Conservation (phyloP, 345 rosid species). For the Citrus reticulata region DNA sequence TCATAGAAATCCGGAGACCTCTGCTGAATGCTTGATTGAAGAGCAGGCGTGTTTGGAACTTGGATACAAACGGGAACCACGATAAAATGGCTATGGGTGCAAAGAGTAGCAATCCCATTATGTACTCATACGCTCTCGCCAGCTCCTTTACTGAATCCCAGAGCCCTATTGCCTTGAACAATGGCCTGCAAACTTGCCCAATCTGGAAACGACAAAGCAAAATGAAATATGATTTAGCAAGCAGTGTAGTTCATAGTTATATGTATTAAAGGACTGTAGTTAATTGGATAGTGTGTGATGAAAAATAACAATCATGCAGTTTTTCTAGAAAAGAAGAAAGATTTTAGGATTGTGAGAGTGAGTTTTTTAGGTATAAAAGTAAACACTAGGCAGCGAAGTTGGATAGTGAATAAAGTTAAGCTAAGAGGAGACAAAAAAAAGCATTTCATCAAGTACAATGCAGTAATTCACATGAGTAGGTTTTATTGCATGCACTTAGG, state of each 20-base stretch:
- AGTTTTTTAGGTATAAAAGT: not conserved
- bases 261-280: too few species aligned
- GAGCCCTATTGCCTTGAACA: conserved; percentile 45
- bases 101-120: conserved; percentile 76
- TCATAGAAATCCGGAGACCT: conserved; percentile 93
- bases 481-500: not conserved
- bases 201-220: conserved; percentile 35
- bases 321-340: not conserved
- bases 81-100: conserved; percentile 70
- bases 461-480: not conserved
- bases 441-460: not conserved
- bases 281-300: not conserved
- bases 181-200: conserved; percentile 61
- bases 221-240: not conserved
- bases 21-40: conserved; percentile 95
- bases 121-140: conserved; percentile 78
- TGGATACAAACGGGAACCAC: conserved; percentile 85
- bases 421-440: not conserved
- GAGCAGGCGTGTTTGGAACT: conserved; percentile 82
- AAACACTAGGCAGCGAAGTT: not conserved
- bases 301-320: not conserved
- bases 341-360: not conserved
- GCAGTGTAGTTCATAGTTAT: not conserved
- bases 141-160: conserved; percentile 93
- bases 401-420: not conserved